Percentiles rank a stretch among this genome's conserved stretches.
Conservation (phyloP, 208 protist species). For the Trichomonas vaginalis region DNA sequence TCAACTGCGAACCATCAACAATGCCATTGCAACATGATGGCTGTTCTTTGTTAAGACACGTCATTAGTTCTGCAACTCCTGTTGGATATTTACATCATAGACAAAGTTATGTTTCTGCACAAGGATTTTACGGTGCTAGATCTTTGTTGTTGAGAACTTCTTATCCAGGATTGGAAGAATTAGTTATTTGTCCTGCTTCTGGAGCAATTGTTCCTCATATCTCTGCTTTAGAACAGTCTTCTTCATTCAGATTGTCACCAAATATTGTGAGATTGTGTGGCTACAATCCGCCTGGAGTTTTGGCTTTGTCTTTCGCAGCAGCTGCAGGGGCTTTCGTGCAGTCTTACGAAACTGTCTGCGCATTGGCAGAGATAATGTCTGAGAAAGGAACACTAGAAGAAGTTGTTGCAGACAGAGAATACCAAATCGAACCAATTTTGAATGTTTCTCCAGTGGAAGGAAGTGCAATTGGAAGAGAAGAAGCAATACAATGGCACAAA, state of each 20-base stretch:
- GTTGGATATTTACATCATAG: background rate
- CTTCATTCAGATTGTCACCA: background rate
- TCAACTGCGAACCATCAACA: background rate
- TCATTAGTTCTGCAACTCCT: background rate
- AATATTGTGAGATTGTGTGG: background rate
- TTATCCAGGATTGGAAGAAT: background rate
- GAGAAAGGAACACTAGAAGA: background rate
- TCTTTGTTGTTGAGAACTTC: background rate
- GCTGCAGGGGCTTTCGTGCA: background rate
- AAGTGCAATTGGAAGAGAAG: background rate
- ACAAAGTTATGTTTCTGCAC: background rate
- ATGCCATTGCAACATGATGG: background rate
- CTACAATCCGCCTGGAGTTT: background rate
- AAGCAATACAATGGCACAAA: background rate
- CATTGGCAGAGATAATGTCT: background rate
- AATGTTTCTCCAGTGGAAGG: background rate
- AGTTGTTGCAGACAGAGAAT: background rate
- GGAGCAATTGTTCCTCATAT: background rate
- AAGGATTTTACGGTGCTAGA: background rate
- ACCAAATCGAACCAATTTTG: background rate
- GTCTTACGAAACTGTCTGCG: background rate
- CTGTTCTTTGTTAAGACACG: background rate
- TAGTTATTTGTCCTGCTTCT: background rate
- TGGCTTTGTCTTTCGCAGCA: background rate
- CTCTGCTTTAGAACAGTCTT: background rate